phyloP scores from a whole-genome alignment of 805 yeast genomes.

The Torulaspora quercuum region DNA sequence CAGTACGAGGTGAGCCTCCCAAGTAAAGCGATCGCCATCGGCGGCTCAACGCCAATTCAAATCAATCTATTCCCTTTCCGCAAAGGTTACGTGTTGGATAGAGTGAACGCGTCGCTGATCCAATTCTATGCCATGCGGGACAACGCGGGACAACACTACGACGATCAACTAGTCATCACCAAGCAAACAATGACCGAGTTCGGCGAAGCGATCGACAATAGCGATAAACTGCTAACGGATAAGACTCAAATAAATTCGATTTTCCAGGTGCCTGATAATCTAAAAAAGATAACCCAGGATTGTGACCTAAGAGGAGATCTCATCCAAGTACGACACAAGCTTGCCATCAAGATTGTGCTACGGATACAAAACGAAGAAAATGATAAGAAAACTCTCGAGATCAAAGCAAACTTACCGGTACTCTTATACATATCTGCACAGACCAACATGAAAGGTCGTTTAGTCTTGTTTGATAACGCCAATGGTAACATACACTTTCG shows the following conservation, averaged over 20 bases:
- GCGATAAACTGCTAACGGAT: slow-evolving; percentile 40
- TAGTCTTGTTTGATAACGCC: slow-evolving; percentile 37
- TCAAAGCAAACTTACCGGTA: slow-evolving; percentile 82
- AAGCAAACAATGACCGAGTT: slow-evolving; percentile 48
- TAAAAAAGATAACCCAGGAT: slow-evolving; percentile 77
- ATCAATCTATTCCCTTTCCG: slow-evolving; percentile 70
- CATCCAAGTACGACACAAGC: slow-evolving; percentile 77
- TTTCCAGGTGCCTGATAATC: slow-evolving; percentile 63
- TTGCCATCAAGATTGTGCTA: slow-evolving; percentile 68
- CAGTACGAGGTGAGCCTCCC: slow-evolving; percentile 87
- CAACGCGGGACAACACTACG: slow-evolving; percentile 49
- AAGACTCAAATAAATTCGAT: slow-evolving; percentile 61
- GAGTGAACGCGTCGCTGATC: slow-evolving; percentile 58
- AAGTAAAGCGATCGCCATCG: slow-evolving; percentile 81
- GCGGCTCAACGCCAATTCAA: slow-evolving; percentile 66
- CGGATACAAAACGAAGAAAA: slow-evolving; percentile 40
- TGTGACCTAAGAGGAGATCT: slow-evolving; percentile 59
- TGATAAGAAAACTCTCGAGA: slow-evolving; percentile 79
- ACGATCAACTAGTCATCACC: slow-evolving; percentile 57
- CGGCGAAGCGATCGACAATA: slow-evolving; percentile 40
- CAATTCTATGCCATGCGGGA: slow-evolving; percentile 65
- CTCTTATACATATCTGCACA: slow-evolving; percentile 69
- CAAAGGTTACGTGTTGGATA: slow-evolving; percentile 72
- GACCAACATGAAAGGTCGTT: slow-evolving; percentile 51
- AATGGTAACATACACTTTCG: slow-evolving; percentile 43